Percentiles rank a stretch among this genome's conserved stretches.
Evolutionary conservation across 1,284 basidiomycete genomes (phyloP).

Genomic region (Pascua sp.): DNA sequence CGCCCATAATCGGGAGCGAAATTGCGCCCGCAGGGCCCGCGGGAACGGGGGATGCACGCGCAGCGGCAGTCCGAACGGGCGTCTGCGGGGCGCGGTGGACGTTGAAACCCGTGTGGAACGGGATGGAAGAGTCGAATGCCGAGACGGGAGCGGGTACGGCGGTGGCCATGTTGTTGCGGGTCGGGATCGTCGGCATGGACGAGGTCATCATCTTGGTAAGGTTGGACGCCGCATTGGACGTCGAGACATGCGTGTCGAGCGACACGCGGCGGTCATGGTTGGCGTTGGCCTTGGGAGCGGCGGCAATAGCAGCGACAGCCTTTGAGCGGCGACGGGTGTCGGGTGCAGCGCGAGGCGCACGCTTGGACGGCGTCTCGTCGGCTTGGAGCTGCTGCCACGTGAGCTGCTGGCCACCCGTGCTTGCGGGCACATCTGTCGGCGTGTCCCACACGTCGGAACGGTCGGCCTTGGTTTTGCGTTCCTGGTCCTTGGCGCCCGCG

Average conservation of each 20-base stretch:
- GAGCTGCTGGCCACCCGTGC: slow-evolving; percentile 22
- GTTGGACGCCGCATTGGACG: slow-evolving; percentile 13
- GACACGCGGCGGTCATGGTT: slow-evolving; percentile 30
- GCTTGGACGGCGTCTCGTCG: slow-evolving; percentile 12
- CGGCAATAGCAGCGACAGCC: too few species aligned
- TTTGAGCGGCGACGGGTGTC: slow-evolving; percentile 16
- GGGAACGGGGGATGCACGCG: too few species aligned
- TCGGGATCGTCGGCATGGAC: not conserved
- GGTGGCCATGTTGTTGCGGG: slow-evolving; percentile 2
- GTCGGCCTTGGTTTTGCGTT: not conserved
- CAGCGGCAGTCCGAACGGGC: slow-evolving; percentile 24
- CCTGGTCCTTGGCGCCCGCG: too few species aligned
- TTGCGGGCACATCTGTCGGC: slow-evolving; percentile 23
- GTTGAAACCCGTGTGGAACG: slow-evolving; percentile 38
- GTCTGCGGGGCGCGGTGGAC: slow-evolving; percentile 44
- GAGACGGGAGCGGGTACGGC: slow-evolving; percentile 15
- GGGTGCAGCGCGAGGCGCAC: slow-evolving; percentile 6
- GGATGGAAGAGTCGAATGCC: slow-evolving; percentile 30
- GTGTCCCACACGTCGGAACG: slow-evolving; percentile 37
- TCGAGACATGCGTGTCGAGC: too few species aligned
- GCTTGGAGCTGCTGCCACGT: slow-evolving; percentile 41
- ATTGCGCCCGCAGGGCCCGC: slow-evolving; percentile 9
- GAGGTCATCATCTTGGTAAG: slow-evolving; percentile 6
- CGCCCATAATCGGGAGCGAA: slow-evolving; percentile 24
- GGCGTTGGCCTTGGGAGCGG: slow-evolving; percentile 1